Evolutionary conservation across 2,329 filamentous ascomycete genomes (phyloP).

Genomic region (Saccharata proteae): DNA sequence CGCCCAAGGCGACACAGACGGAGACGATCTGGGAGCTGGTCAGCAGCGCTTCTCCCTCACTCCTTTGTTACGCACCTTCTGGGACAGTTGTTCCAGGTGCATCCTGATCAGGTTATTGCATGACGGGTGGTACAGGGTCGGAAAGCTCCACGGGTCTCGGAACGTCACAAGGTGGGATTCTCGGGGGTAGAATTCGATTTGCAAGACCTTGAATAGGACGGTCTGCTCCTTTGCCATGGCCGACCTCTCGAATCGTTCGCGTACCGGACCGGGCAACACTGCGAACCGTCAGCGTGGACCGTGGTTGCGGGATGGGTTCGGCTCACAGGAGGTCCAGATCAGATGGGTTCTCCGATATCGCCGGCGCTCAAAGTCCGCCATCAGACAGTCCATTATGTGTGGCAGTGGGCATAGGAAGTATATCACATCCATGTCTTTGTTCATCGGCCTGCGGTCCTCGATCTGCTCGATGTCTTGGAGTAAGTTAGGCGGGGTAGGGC

Average conservation of each 20-base stretch:
- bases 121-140: slow-evolving; percentile 76
- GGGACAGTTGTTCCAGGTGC: slow-evolving; percentile 75
- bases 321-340: slow-evolving; percentile 64
- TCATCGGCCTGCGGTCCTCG: slow-evolving; percentile 70
- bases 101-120: slow-evolving; percentile 74
- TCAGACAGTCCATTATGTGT: slow-evolving; percentile 84
- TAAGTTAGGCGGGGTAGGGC: slow-evolving; percentile 16
- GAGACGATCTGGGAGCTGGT: slow-evolving; percentile 56
- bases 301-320: not conserved
- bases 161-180: slow-evolving; percentile 90
- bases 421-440: slow-evolving; percentile 85
- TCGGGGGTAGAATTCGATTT: slow-evolving; percentile 78
- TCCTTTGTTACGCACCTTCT: slow-evolving; percentile 51
- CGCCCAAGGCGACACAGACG: slow-evolving; percentile 81
- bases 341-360: slow-evolving; percentile 71
- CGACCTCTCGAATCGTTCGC: slow-evolving; percentile 63
- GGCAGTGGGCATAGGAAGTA: slow-evolving; percentile 79
- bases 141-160: slow-evolving; percentile 91
- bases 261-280: slow-evolving; percentile 57
- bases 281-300: slow-evolving; percentile 13
- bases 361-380: slow-evolving; percentile 79
- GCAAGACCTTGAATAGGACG: slow-evolving; percentile 67
- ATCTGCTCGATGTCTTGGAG: slow-evolving; percentile 83
- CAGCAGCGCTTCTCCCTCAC: not conserved
- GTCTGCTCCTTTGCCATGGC: slow-evolving; percentile 60